phyloP scores from a whole-genome alignment of 1,284 basidiomycete species.

The Mycena sp. region DNA sequence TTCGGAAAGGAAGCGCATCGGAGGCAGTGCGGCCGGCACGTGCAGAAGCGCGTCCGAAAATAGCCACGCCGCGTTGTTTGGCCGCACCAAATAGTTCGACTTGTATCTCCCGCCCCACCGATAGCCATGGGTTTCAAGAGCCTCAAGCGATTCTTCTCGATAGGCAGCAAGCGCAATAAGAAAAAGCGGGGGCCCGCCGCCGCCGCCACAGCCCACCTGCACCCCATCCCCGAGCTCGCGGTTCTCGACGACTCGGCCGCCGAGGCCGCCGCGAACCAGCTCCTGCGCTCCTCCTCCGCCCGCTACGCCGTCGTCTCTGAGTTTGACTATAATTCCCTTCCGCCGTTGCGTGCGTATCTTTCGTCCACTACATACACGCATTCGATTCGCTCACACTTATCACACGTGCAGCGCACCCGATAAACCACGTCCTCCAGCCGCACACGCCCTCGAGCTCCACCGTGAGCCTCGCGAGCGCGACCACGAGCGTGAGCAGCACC shows the following conservation, averaged over 20 bases:
- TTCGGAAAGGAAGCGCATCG: no score
- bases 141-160: conserved; percentile 74
- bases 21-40: no score
- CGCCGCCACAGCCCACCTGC: conserved; percentile 41
- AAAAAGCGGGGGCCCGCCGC: conserved; percentile 45
- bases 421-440: conserved; percentile 62
- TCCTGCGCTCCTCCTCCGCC: conserved; percentile 77
- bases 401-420: conserved; percentile 66
- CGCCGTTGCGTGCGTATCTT: conserved; percentile 70
- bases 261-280: conserved; percentile 67
- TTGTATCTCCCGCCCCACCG: not conserved
- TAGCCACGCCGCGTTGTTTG: no score
- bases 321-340: conserved; percentile 62
- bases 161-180: conserved; percentile 70
- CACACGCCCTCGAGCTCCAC: conserved; percentile 58
- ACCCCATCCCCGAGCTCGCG: conserved; percentile 40
- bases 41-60: no score
- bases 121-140: conserved; percentile 62
- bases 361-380: not conserved
- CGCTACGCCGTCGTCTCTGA: conserved; percentile 66
- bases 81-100: no score
- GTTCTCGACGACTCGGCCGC: conserved; percentile 25
- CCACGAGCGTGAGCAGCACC: conserved; percentile 37
- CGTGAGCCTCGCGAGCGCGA: conserved; percentile 58
- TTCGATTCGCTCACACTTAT: not conserved